Base-by-base conservation (phyloP, 768 basidiomycete species). In the Amanita phalloides region DNA sequence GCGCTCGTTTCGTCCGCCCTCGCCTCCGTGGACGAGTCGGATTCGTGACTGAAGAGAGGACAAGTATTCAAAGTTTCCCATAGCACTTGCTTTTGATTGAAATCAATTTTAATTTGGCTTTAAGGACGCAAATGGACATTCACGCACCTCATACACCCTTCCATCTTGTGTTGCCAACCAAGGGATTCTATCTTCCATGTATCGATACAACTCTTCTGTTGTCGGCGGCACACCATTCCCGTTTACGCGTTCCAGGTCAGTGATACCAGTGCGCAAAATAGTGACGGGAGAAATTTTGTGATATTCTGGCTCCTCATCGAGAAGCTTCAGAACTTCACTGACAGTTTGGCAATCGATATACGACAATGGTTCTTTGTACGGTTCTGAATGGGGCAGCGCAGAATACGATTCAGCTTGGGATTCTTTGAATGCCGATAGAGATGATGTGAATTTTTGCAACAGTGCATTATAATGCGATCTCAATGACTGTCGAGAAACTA, bases 221-320 rank as follows among this genome's bases (percentile, higher is more conserved):
- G 74, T 76, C 20, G 36, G 35, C 6, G 77, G 72, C 36, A 70
- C 66, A 26, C 58, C 57, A 9, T 69, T 64, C 5, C 57, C 64
- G 30, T 70, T 70, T 20, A 63, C 67, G 57, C 58, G 70, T 49
- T 58, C 63, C 53, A 72, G 68, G 44, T 81, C 81, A 28, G 70
- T 65, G 38, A 88, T 66, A 2, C 73, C 80, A 57, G 82, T 86
- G 7, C 86, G 78, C 35, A 89, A 68, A 6, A 87, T 64, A 1
- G 82, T 79, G 4, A 79, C 55, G 7, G 71, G 67, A 2, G 80
- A 74, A 5, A 84, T 61, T 7, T 64, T 65, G 1, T 59, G 39
- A 45, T 67, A 56, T 7, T 65, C 61, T 4, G 58, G 52, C 23
- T 63, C 58, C 20, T 65, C 63, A 10, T 57, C 60, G 11, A 65